Conservation (phyloP, 352 stramenopile genomes). For the Phytopythium kandeliae region DNA sequence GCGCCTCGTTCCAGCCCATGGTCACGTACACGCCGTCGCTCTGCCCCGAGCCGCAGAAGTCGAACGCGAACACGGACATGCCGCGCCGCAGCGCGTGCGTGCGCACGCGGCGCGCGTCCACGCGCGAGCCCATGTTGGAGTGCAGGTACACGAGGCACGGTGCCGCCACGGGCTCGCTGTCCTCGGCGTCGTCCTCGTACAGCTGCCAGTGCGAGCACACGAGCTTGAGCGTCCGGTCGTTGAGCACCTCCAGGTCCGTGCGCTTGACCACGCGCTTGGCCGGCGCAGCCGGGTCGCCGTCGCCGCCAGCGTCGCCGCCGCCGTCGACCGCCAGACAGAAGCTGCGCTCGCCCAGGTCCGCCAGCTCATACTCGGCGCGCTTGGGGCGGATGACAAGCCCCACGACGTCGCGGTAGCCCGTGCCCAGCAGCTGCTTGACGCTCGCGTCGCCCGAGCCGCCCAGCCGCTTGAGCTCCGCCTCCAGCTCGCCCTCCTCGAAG, state of each 20-base stretch:
- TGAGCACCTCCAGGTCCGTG: slow-evolving; percentile 55
- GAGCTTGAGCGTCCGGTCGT: slow-evolving; percentile 65
- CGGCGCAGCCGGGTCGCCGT: slow-evolving; percentile 8
- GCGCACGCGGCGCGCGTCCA: slow-evolving; percentile 63
- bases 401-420: slow-evolving; percentile 75
- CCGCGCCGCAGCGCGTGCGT: slow-evolving; percentile 53
- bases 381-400: slow-evolving; percentile 66
- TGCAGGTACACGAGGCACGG: slow-evolving; percentile 79
- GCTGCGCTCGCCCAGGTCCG: slow-evolving; percentile 39
- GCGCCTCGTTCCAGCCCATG: slow-evolving; percentile 79
- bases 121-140: slow-evolving; percentile 75
- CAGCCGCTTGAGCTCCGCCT: slow-evolving; percentile 58
- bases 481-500: slow-evolving; percentile 75
- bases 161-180: slow-evolving; percentile 10
- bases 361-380: slow-evolving; percentile 43
- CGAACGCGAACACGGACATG: slow-evolving; percentile 78
- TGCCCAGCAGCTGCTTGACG: slow-evolving; percentile 67
- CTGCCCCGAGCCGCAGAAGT: slow-evolving; percentile 72
- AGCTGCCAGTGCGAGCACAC: slow-evolving; percentile 76
- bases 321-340: slow-evolving; percentile 30
- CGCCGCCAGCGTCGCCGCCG: slow-evolving; percentile 6
- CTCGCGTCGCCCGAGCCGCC: slow-evolving; percentile 62
- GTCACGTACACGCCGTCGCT: slow-evolving; percentile 84
- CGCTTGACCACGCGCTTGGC: slow-evolving; percentile 23
- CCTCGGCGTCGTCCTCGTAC: slow-evolving; percentile 17